Percentiles rank a stretch among this genome's conserved stretches.
These are phyloP conservation scores for Phaffomyces thermotolerans DNA, from an alignment of 805 yeast genomes.

Conservation along the genomic window DNA sequence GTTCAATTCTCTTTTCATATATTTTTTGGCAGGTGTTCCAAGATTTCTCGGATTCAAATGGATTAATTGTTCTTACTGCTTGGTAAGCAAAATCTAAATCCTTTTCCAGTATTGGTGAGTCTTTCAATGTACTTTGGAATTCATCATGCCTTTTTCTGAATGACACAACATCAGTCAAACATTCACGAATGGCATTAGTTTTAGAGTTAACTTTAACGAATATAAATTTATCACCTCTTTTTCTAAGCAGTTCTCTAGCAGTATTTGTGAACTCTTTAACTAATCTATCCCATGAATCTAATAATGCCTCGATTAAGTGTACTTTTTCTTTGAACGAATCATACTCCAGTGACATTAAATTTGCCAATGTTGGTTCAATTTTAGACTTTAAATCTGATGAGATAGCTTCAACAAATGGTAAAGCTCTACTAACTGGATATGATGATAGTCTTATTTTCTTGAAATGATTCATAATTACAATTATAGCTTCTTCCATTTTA, in stretches of 20 bases:
- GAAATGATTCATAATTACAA: constrained; percentile 49
- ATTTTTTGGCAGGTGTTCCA: constrained; percentile 37
- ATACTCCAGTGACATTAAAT: constrained; percentile 39
- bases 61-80: constrained; percentile 30
- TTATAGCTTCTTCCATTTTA: constrained; percentile 39
- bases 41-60: constrained; percentile 29
- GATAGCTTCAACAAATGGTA: constrained; percentile 58
- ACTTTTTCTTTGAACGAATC: constrained; percentile 32
- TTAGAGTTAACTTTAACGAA: constrained; percentile 52
- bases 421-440: constrained; percentile 60
- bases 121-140: constrained; percentile 32
- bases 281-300: constrained; percentile 51
- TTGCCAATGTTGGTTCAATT: constrained; percentile 32
- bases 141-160: constrained; percentile 51
- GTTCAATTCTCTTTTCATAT: constrained; percentile 36
- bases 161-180: constrained; percentile 34
- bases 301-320: constrained; percentile 23
- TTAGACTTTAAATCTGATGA: constrained; percentile 47
- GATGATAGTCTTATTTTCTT: constrained; percentile 51
- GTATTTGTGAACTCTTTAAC: constrained; percentile 56
- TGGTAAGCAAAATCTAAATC: constrained; percentile 37
- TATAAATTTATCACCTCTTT: constrained; percentile 62
- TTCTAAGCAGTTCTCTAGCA: constrained; percentile 69
- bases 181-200: constrained; percentile 31
- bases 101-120: constrained; percentile 9